Evolutionary conservation across 495 filamentous ascomycete genomes (phyloP).

Genomic region (Penicillium turbatum): DNA sequence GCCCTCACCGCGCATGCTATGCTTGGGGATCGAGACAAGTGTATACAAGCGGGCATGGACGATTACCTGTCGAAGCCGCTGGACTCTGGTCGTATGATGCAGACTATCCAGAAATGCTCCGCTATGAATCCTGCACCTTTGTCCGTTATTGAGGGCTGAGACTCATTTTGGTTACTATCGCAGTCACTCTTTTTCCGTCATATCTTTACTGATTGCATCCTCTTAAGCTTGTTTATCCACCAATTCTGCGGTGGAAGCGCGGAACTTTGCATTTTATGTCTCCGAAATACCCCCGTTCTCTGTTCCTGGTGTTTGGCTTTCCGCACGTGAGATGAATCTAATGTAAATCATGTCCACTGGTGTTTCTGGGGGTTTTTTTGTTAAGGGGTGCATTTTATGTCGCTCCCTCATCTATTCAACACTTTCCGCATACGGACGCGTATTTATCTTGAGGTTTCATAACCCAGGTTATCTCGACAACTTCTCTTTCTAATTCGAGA

Average conservation of each 20-base stretch:
- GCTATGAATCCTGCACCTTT: conserved; percentile 18
- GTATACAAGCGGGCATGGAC: conserved; percentile 72
- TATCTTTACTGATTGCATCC: not conserved
- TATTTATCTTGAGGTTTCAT: not conserved
- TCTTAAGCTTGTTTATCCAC: not conserved
- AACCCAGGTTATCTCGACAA: no score
- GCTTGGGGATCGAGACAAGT: conserved; percentile 76
- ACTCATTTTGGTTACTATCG: not conserved
- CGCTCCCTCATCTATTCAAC: not conserved
- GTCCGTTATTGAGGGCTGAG: not conserved
- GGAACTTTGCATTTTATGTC: not conserved
- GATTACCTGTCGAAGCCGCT: conserved; percentile 81
- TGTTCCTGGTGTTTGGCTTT: not conserved
- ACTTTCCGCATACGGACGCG: not conserved
- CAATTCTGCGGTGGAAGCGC: not conserved
- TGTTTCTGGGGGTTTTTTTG: not conserved
- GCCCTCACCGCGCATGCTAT: conserved; percentile 82
- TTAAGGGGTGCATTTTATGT: not conserved
- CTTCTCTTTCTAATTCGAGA: no score
- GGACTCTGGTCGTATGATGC: conserved; percentile 61
- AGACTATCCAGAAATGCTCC: conserved; percentile 62
- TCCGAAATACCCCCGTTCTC: not conserved
- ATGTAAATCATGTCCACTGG: not conserved
- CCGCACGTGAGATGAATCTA: not conserved
- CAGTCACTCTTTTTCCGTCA: not conserved